A percentile compares a stretch with the other conserved stretches of the same genome.
phyloP scores from a whole-genome alignment of 108 stramenopile genomes.

The Stephanodiscus triporus region DNA sequence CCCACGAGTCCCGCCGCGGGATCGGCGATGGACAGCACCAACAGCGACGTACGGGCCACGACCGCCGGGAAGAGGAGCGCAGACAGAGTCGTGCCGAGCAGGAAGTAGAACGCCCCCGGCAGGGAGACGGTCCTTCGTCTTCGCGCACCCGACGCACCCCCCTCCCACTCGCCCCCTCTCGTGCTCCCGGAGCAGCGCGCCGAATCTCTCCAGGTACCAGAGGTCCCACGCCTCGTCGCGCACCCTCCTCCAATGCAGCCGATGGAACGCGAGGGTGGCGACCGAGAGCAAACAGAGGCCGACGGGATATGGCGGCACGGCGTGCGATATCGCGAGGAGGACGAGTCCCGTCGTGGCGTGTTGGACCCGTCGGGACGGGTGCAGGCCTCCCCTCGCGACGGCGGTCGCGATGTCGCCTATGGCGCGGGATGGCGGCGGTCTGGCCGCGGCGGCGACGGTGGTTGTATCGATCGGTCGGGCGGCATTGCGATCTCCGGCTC shows the following conservation, averaged over 20 bases:
- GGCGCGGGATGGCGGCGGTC: no score
- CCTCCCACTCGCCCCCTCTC: constrained; percentile 46
- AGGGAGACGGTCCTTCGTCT: constrained; percentile 15
- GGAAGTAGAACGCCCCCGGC: constrained; percentile 54
- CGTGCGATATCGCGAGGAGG: constrained; percentile 36
- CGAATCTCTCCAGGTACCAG: constrained; percentile 46
- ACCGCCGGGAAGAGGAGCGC: constrained; percentile 16
- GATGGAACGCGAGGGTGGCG: constrained; percentile 24
- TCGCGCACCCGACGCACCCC: neutral
- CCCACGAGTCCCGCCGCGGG: constrained; percentile 43
- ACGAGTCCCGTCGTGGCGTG: constrained; percentile 39
- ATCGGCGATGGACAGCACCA: constrained; percentile 44
- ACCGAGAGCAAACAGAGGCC: constrained; percentile 29
- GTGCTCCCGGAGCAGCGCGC: constrained; percentile 33
- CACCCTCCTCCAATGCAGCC: constrained; percentile 23
- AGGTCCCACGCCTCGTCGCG: constrained; percentile 25
- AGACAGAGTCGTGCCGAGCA: constrained; percentile 27
- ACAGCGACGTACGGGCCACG: constrained; percentile 37
- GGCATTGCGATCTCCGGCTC: neutral
- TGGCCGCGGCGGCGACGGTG: no score
- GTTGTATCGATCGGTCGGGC: no score
- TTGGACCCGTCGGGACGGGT: constrained; percentile 40
- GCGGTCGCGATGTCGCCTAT: neutral
- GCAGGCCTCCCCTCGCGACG: neutral
- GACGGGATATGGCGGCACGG: constrained; percentile 43